phyloP scores from a whole-genome alignment of 2,329 filamentous ascomycete species.

The Xylaria sp. region DNA sequence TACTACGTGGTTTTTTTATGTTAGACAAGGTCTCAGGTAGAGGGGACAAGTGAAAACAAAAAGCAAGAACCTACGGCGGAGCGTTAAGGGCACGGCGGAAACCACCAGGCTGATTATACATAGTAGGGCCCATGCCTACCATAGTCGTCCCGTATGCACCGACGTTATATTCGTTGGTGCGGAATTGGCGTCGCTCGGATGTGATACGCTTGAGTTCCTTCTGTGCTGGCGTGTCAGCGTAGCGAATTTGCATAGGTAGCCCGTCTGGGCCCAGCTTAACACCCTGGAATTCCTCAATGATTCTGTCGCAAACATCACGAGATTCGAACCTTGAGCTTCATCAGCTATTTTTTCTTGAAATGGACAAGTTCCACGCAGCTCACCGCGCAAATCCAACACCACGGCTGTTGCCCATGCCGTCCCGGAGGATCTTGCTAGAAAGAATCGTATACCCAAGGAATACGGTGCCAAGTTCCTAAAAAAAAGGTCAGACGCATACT shows the following conservation, averaged over 20 bases:
- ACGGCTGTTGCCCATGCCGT: constrained; percentile 89
- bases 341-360: constrained; percentile 33
- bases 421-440: constrained; percentile 93
- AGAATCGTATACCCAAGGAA: constrained; percentile 83
- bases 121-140: constrained; percentile 60
- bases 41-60: constrained; percentile 12
- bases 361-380: constrained; percentile 37
- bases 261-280: constrained; percentile 76
- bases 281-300: constrained; percentile 88
- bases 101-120: constrained; percentile 47
- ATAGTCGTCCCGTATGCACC: constrained; percentile 69
- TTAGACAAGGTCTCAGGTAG: constrained; percentile 11
- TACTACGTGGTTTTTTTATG: constrained; percentile 17
- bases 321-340: constrained; percentile 74
- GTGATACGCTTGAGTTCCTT: constrained; percentile 97
- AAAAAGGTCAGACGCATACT: constrained; percentile 19
- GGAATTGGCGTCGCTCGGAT: constrained; percentile 91
- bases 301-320: constrained; percentile 86
- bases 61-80: constrained; percentile 28
- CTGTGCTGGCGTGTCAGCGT: constrained; percentile 94
- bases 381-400: constrained; percentile 97
- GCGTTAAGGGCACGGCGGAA: constrained; percentile 45
- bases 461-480: constrained; percentile 74
- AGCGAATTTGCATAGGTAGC: constrained; percentile 89
- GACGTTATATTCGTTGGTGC: constrained; percentile 92